Evolutionary conservation across 2,329 filamentous ascomycete species (phyloP).

Genomic region (Tolypocladium nubicola): DNA sequence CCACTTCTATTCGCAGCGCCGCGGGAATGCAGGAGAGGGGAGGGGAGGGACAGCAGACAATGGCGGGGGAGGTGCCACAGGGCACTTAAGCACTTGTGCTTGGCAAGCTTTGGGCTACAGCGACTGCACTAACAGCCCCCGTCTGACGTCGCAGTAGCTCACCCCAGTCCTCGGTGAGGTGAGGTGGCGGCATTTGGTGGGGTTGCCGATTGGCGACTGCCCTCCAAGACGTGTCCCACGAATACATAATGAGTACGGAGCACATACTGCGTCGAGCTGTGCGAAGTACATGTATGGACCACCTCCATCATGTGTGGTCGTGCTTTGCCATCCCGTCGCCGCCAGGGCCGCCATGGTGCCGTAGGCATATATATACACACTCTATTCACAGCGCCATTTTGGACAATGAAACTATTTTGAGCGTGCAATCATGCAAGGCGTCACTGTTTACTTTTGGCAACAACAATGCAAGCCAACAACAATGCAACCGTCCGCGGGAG

Average conservation of each 20-base stretch:
- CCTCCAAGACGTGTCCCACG: no score
- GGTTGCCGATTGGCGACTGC: not conserved
- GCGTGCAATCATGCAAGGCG: not conserved
- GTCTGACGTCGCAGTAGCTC: not conserved
- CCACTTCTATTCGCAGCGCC: conserved; percentile 1
- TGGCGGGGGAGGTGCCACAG: not conserved
- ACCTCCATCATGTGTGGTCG: not conserved
- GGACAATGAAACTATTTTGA: not conserved
- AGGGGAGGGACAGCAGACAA: not conserved
- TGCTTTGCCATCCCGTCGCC: not conserved
- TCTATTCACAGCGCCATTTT: not conserved
- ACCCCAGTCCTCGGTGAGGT: not conserved
- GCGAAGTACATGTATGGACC: no score
- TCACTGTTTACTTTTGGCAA: not conserved
- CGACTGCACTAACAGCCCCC: not conserved
- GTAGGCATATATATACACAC: not conserved
- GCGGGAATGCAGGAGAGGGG: conserved; percentile 4
- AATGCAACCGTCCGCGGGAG: not conserved
- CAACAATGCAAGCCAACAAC: not conserved
- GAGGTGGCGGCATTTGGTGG: not conserved
- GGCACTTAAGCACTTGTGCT: not conserved
- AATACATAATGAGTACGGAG: no score
- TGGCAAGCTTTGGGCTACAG: not conserved
- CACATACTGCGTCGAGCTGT: no score
- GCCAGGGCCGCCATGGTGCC: not conserved